phyloP scores from a whole-genome alignment of 805 yeast species.

The Teunomyces gatunensis region DNA sequence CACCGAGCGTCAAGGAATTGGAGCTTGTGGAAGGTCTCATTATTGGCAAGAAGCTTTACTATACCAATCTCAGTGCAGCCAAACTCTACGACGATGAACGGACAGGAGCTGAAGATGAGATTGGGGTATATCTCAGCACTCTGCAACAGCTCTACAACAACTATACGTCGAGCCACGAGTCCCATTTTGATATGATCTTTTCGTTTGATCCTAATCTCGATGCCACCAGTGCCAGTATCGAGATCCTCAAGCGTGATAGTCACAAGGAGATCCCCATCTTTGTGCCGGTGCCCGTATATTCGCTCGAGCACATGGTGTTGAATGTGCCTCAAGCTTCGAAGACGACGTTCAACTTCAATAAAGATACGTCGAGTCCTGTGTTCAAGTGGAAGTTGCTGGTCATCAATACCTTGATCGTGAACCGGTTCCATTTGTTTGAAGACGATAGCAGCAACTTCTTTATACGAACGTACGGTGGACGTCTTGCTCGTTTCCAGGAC shows the following conservation, averaged over 20 bases:
- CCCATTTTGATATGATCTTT: conserved; percentile 28
- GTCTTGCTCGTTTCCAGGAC: conserved; percentile 19
- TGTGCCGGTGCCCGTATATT: conserved; percentile 34
- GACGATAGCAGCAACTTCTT: conserved; percentile 17
- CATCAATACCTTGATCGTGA: conserved; percentile 27
- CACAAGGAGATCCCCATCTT: conserved; percentile 28
- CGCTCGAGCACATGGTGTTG: conserved; percentile 29
- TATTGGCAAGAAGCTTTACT: conserved; percentile 66
- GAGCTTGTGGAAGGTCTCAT: conserved; percentile 77
- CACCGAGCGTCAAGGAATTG: conserved; percentile 63
- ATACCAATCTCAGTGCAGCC: conserved; percentile 66
- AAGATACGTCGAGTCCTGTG: conserved; percentile 15
- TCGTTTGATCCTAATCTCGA: conserved; percentile 37
- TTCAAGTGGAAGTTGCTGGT: conserved; percentile 32
- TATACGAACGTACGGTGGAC: conserved; percentile 25
- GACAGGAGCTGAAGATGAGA: conserved; percentile 8
- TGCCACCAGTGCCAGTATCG: conserved; percentile 33
- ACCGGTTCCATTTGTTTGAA: conserved; percentile 24
- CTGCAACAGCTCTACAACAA: conserved; percentile 35
- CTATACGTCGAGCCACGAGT: conserved; percentile 16
- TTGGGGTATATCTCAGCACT: conserved; percentile 25
- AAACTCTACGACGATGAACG: conserved; percentile 48
- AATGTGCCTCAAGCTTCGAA: conserved; percentile 20
- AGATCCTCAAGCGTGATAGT: conserved; percentile 25
- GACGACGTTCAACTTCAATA: conserved; percentile 13